Conservation (phyloP, 176 grass and related monocot species). For the Avena insularis region DNA sequence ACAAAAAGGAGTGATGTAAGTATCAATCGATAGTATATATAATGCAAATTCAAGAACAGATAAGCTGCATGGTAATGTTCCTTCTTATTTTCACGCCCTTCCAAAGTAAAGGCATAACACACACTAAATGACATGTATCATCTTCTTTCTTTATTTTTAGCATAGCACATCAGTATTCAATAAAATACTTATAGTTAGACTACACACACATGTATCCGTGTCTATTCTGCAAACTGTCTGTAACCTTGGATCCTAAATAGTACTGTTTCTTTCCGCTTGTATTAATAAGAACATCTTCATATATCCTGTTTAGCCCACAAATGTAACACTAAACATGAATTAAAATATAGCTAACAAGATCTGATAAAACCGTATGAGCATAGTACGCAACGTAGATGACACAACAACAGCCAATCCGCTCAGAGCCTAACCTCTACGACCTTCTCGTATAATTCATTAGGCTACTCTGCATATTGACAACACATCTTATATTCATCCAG, state of each 20-base stretch:
- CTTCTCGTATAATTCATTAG: too few species aligned
- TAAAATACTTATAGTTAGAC: conserved; percentile 35
- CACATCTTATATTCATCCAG: too few species aligned
- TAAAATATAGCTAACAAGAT: too few species aligned
- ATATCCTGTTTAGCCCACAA: background rate
- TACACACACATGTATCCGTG: conserved; percentile 42
- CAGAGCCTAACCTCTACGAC: too few species aligned
- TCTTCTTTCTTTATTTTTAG: conserved; percentile 16
- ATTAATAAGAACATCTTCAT: conserved; percentile 9
- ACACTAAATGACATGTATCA: conserved; percentile 18
- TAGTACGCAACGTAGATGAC: too few species aligned
- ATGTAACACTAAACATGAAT: too few species aligned
- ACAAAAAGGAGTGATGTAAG: background rate
- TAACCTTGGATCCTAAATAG: background rate
- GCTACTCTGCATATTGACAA: too few species aligned
- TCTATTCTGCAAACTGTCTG: conserved; percentile 1
- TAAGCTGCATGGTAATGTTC: background rate
- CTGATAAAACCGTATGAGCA: too few species aligned
- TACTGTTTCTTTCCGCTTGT: background rate
- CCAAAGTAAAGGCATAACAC: background rate
- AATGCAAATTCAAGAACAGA: background rate
- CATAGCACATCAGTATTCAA: conserved; percentile 10
- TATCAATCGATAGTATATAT: conserved; percentile 6
- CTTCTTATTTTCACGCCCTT: conserved; percentile 12
- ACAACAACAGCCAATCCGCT: too few species aligned